Evolutionary conservation across 768 basidiomycete species (phyloP), one percentile per base, ranked within the genome.

Genomic region (Suillus subluteus): DNA sequence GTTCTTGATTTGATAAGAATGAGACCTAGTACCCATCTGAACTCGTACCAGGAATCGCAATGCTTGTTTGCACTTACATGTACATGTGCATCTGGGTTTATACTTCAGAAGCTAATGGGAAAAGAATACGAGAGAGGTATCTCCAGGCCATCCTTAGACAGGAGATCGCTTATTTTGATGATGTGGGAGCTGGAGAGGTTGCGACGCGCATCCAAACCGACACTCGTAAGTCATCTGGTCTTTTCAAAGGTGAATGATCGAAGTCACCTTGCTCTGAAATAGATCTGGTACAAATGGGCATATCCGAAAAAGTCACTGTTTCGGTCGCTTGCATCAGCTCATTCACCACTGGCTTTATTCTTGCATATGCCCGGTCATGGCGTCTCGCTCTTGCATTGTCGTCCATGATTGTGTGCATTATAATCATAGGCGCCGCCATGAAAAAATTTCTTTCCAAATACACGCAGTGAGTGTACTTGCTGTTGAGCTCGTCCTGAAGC

Each of bases 181-280:
- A 64, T 55, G 74, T 88, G 46, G 86, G 86, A 18, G 83, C 86
- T 4, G 87, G 87, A 58, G 87, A 88, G 67, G 82, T 88, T n/a
- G 84, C 87, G 1, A 87, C 86, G 0, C 80, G 86, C 41, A 87
- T 87, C 65, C 44, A 64, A 54, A 48, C 52, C 2, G 64, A 63
- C 12, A 13, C 62, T 77, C 78, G 58, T 58, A 38, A 58, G 58
- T 26, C 21, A 13, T 52, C 9, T 18, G 16, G 32, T 21, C 4
- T 54, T 54, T 12, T 59, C 4, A 26, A 11, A 50, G 12, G 58
- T 37, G 65, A 30, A 62, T 44, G 63, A 11, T 1, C 44, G 40
- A 61, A 35, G 37, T 58, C 37, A 58, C 21, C 23, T 38, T 38
- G 37, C n/a, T 23, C 4, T 26, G 8, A 40, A 13, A 58, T 26